Conservation (phyloP, 164 flowering plant species). For the Tinospora cordifolia region DNA sequence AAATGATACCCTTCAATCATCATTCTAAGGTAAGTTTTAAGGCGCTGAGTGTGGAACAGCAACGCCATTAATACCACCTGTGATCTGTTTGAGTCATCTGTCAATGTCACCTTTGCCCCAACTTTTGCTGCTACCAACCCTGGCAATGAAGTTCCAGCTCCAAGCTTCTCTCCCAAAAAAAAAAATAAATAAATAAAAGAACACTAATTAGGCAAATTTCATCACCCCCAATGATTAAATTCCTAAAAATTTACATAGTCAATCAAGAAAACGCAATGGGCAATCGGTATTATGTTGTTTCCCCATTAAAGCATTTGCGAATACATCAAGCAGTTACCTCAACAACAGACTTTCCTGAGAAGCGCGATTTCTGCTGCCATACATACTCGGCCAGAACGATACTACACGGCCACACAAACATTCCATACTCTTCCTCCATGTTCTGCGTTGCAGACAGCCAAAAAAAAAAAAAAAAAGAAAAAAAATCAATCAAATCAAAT, state of each 20-base stretch:
- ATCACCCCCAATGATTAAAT: background rate
- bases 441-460: slow-evolving; percentile 37
- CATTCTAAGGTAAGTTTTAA: too few relatives aligned
- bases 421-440: slow-evolving; percentile 83
- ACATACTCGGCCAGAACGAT: slow-evolving; percentile 80
- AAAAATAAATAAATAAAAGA: background rate
- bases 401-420: slow-evolving; percentile 97
- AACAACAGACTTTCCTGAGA: slow-evolving; percentile 48
- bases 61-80: slow-evolving; percentile 52
- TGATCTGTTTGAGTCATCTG: slow-evolving; percentile 49
- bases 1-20: too few relatives aligned
- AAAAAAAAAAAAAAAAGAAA: background rate
- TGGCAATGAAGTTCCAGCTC: slow-evolving; percentile 94
- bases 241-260: background rate
- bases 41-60: too few relatives aligned
- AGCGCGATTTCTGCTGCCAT: slow-evolving; percentile 73
- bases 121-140: slow-evolving; percentile 88
- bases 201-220: background rate
- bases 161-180: slow-evolving; percentile 46
- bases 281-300: background rate
- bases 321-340: slow-evolving; percentile 43
- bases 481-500: background rate
- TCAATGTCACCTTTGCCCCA: slow-evolving; percentile 66
- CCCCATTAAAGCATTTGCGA: too few relatives aligned
- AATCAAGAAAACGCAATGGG: background rate